Evolutionary conservation across 768 basidiomycete species (phyloP), one percentile per base, ranked within the genome.

Genomic region (Mycena venus): DNA sequence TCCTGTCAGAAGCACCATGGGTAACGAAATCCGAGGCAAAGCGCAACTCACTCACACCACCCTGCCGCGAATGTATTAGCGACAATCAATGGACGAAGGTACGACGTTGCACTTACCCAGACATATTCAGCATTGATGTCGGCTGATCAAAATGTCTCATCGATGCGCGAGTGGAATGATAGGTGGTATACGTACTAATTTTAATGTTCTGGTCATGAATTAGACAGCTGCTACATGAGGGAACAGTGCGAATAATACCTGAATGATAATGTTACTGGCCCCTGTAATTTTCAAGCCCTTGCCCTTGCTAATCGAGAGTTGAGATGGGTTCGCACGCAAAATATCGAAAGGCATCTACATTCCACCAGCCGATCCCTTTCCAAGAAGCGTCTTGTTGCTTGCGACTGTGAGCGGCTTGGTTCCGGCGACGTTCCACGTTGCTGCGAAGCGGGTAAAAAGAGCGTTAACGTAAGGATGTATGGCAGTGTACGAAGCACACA

Each of bases 371-470:
- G 72, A 72, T 14, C 80, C 79, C 53, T 81, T 79, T 0, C 79
- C 80, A 2, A 79, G 77, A 10, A 79, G 70, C 1, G 80, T 81
- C 72, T 81, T 81, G 61, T 81, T 81, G 70, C 78, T 79, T 2
- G 47, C 79, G n/a, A 81, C 79, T 14, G 59, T 68, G 31, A 81
- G 69, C 3, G 78, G 79, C 7, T 53, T 79, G 3, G 72, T 73
- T 2, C 78, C 80, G n/a, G 80, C 79, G 27, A 53, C 65, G 61
- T 73, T n/a, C n/a, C n/a, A n/a, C n/a, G n/a, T n/a, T n/a, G n/a
- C n/a, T n/a, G n/a, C n/a, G n/a, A n/a, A n/a, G n/a, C n/a, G n/a
- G n/a, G n/a, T n/a, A n/a, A n/a, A n/a, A n/a, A n/a, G n/a, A n/a
- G n/a, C n/a, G n/a, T n/a, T n/a, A n/a, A n/a, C n/a, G n/a, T n/a